phyloP scores from a whole-genome alignment of 2,329 filamentous ascomycete genomes.

The Aspergillus vadensis region DNA sequence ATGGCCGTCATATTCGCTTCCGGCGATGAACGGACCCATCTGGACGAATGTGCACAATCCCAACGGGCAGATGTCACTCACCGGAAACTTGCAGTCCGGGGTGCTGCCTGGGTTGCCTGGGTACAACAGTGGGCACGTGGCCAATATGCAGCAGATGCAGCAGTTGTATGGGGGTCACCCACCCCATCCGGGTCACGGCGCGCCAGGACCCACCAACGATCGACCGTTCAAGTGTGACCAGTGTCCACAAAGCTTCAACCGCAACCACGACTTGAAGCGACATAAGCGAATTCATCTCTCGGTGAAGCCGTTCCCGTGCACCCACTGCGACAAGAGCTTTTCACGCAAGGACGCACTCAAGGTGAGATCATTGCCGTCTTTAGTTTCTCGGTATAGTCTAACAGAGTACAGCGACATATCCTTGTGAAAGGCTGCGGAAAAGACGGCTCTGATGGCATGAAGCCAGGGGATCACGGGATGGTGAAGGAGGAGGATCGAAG shows the following conservation, averaged over 20 bases:
- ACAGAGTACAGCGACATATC: constrained; percentile 58
- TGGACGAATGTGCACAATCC: constrained; percentile 79
- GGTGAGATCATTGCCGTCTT: constrained; percentile 57
- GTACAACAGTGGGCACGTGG: constrained; percentile 64
- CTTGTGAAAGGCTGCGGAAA: constrained; percentile 70
- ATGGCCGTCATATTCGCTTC: constrained; percentile 58
- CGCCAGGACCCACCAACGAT: constrained; percentile 64
- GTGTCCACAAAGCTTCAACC: constrained; percentile 90
- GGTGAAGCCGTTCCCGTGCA: constrained; percentile 93
- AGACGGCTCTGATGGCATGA: constrained; percentile 23
- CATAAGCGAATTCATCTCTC: constrained; percentile 94
- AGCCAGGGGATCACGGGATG: not conserved
- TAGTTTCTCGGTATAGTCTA: not conserved
- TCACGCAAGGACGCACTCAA: constrained; percentile 95
- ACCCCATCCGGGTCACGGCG: constrained; percentile 57
- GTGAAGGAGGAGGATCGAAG: constrained; percentile 25
- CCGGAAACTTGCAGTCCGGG: constrained; percentile 59
- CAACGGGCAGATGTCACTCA: constrained; percentile 69
- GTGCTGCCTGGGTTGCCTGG: constrained; percentile 52
- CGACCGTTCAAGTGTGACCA: constrained; percentile 93
- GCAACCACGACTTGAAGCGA: constrained; percentile 93
- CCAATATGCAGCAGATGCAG: constrained; percentile 55
- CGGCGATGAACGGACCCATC: constrained; percentile 66
- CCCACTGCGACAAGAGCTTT: constrained; percentile 92
- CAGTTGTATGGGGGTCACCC: constrained; percentile 62